Conservation (phyloP, 176 grass and related monocot species). For the Aechmea fasciata region DNA sequence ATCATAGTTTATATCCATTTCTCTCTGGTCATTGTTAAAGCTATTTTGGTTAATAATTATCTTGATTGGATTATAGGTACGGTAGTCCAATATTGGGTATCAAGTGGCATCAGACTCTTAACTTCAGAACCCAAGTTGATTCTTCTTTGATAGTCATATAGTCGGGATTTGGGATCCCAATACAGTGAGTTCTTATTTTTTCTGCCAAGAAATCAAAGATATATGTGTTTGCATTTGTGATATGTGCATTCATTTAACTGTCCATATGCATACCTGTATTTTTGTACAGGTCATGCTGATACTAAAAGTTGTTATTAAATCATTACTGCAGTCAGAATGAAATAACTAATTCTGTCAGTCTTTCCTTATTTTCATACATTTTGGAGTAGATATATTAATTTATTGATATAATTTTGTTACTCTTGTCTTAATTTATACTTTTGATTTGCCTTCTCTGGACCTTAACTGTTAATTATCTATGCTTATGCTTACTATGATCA, state of each 20-base stretch:
- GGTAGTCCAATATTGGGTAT: conserved; percentile 75
- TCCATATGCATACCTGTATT: too few species aligned
- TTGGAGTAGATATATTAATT: background rate
- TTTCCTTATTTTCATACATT: background rate
- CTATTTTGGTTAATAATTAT: conserved; percentile 11
- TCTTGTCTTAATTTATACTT: too few species aligned
- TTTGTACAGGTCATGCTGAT: too few species aligned
- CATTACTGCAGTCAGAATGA: too few species aligned
- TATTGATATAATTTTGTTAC: background rate
- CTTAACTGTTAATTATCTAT: too few species aligned
- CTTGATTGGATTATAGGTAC: conserved; percentile 54
- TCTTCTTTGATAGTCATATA: conserved; percentile 71
- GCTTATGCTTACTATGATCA: background rate
- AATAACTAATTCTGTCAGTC: too few species aligned
- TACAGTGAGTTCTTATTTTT: conserved; percentile 49
- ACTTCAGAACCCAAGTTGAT: conserved; percentile 86
- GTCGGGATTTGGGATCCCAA: conserved; percentile 96
- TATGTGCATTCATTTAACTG: too few species aligned
- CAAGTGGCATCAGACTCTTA: conserved; percentile 91
- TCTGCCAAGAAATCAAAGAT: too few species aligned
- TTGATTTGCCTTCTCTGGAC: too few species aligned
- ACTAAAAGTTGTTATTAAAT: too few species aligned
- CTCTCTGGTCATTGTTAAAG: background rate
- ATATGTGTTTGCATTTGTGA: too few species aligned
- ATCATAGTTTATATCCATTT: background rate